These are phyloP conservation scores for Gossypium trilobum DNA, from an alignment of 441 rosid species.

Conservation along the genomic window DNA sequence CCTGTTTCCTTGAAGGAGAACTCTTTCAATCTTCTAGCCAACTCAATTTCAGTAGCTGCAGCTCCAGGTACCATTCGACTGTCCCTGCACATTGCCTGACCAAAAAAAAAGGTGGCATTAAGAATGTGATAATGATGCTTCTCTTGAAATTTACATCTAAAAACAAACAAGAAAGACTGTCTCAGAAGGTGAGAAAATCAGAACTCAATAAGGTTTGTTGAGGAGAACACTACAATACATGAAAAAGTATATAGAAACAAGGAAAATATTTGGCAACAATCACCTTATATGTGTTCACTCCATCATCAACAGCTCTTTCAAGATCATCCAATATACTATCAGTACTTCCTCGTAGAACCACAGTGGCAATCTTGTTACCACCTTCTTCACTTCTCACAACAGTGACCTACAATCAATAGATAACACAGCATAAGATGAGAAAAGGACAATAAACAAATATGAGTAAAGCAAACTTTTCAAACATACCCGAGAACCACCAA, in stretches of 20 bases:
- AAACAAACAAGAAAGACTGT: neutral
- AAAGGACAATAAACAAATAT: slow-evolving; percentile 1
- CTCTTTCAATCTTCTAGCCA: slow-evolving; percentile 91
- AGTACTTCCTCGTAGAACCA: slow-evolving; percentile 91
- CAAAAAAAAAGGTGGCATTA: neutral
- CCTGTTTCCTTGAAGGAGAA: slow-evolving; percentile 90
- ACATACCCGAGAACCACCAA: slow-evolving; percentile 92
- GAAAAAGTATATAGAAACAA: neutral
- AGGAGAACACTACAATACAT: neutral
- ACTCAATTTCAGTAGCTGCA: slow-evolving; percentile 96
- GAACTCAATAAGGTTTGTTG: neutral
- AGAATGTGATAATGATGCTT: neutral
- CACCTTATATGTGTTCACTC: slow-evolving; percentile 97
- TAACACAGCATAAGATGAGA: neutral
- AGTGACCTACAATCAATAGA: slow-evolving; percentile 47
- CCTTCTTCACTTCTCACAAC: slow-evolving; percentile 88
- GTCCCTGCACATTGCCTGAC: slow-evolving; percentile 95
- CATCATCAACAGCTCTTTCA: slow-evolving; percentile 99
- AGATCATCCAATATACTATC: slow-evolving; percentile 97
- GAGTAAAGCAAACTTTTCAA: slow-evolving; percentile 4
- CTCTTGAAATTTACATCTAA: neutral
- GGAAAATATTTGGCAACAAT: slow-evolving; percentile 5
- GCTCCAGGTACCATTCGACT: slow-evolving; percentile 92
- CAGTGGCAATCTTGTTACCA: slow-evolving; percentile 82
- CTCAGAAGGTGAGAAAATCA: neutral